A percentile compares a stretch with the other conserved stretches of the same genome.
phyloP scores from a whole-genome alignment of 2,329 filamentous ascomycete species.

The Fusarium fujikuroi region DNA sequence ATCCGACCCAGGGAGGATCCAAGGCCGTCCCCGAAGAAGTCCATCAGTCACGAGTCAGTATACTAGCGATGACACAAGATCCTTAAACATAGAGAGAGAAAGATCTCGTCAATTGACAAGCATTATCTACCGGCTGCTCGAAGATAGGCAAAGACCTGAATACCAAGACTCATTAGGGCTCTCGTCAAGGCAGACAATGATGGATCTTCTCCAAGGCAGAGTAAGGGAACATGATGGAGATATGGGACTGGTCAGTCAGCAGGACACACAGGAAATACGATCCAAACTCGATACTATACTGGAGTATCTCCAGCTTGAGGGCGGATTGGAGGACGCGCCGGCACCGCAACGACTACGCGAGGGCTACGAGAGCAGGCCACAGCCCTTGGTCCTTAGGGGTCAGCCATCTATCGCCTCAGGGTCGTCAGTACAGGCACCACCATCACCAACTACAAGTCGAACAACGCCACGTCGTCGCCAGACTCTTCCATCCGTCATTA shows the following conservation, averaged over 20 bases:
- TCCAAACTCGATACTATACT: slow-evolving; percentile 7
- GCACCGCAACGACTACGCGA: not conserved
- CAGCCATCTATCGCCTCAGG: not conserved
- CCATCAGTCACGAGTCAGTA: not conserved
- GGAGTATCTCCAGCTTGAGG: not conserved
- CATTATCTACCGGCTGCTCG: not conserved
- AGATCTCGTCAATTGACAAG: slow-evolving; percentile 1
- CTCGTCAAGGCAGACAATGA: not conserved
- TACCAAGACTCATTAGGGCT: not conserved
- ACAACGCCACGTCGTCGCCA: not conserved
- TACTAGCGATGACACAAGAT: not conserved
- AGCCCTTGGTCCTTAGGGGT: not conserved
- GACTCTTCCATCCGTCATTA: not conserved
- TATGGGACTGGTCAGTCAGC: not conserved
- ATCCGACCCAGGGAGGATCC: not conserved
- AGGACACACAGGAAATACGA: not conserved
- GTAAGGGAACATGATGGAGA: not conserved
- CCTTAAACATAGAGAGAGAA: not conserved
- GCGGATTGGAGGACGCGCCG: not conserved
- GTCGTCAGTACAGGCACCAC: not conserved
- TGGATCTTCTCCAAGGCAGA: not conserved
- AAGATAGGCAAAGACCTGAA: not conserved
- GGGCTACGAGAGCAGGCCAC: not conserved
- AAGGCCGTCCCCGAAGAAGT: not conserved
- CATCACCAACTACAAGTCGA: not conserved